Conservation (phyloP, 1,284 basidiomycete genomes). For the Entoloma clypeatum region DNA sequence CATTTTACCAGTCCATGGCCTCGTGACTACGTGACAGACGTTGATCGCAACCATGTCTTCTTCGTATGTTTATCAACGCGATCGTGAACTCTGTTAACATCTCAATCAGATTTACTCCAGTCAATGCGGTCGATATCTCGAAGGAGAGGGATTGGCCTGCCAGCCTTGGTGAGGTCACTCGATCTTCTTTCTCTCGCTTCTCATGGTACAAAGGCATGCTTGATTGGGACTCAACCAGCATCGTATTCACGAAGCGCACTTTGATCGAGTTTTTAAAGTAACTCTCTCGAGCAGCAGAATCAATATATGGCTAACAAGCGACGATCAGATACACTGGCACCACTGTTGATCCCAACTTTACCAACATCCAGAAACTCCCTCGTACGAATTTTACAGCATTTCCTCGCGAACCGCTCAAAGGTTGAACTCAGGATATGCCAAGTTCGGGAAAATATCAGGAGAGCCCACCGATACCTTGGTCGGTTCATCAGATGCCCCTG, state of each 20-base stretch:
- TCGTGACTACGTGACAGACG: not conserved
- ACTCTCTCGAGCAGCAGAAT: constrained; percentile 18
- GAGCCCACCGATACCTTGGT: constrained; percentile 11
- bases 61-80: constrained; percentile 24
- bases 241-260: constrained; percentile 70
- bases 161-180: constrained; percentile 46
- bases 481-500: constrained; percentile 9
- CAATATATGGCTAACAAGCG: constrained; percentile 19
- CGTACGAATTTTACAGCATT: constrained; percentile 36
- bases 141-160: constrained; percentile 70
- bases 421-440: constrained; percentile 48
- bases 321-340: constrained; percentile 55
- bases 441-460: constrained; percentile 48
- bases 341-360: constrained; percentile 69
- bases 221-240: constrained; percentile 69
- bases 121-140: constrained; percentile 48
- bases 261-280: constrained; percentile 73
- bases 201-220: constrained; percentile 51
- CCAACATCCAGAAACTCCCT: constrained; percentile 66
- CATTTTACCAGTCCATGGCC: too few species aligned
- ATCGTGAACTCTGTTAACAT: not conserved
- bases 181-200: constrained; percentile 1
- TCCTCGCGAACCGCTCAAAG: not conserved
- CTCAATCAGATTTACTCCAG: constrained; percentile 52
- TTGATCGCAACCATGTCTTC: constrained; percentile 27